These are phyloP conservation scores for Kuraishia ogatae DNA, from an alignment of 805 yeast species.

Conservation along the genomic window DNA sequence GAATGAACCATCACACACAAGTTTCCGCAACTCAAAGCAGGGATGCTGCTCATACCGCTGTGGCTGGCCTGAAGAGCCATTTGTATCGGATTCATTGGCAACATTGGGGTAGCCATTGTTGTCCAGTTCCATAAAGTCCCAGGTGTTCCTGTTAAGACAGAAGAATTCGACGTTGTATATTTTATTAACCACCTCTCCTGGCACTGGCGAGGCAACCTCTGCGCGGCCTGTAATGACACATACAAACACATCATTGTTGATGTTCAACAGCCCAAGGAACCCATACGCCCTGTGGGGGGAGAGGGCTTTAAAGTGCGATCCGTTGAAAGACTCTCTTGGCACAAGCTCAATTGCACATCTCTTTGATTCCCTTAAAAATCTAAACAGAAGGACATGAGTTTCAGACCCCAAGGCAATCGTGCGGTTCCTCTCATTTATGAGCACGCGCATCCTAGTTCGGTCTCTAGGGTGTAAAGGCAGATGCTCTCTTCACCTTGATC, in stretches of 20 bases:
- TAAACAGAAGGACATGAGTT: conserved; percentile 37
- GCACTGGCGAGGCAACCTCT: conserved; percentile 76
- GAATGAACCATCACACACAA: conserved; percentile 81
- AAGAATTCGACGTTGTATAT: conserved; percentile 84
- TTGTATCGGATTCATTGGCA: conserved; percentile 25
- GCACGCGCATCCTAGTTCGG: conserved; percentile 30
- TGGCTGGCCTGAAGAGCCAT: conserved; percentile 16
- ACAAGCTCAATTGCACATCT: conserved; percentile 44
- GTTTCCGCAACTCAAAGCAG: conserved; percentile 58
- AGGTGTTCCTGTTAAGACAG: conserved; percentile 57
- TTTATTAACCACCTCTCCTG: conserved; percentile 69
- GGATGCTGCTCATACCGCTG: conserved; percentile 18
- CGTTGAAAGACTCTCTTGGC: conserved; percentile 26
- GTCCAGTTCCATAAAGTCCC: conserved; percentile 76
- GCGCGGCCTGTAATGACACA: conserved; percentile 73
- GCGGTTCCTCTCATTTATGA: conserved; percentile 25
- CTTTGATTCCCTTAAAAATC: conserved; percentile 25
- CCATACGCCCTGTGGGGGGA: conserved; percentile 45
- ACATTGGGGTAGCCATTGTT: conserved; percentile 55
- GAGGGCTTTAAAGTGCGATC: conserved; percentile 30
- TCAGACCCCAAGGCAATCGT: conserved; percentile 33
- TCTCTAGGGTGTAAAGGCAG: background rate
- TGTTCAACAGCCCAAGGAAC: conserved; percentile 72
- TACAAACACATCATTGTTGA: conserved; percentile 59
- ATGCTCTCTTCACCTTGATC: too few species aligned